Base-by-base conservation (phyloP, 2,329 filamentous ascomycete species). In the Ophiostoma ulmi region DNA sequence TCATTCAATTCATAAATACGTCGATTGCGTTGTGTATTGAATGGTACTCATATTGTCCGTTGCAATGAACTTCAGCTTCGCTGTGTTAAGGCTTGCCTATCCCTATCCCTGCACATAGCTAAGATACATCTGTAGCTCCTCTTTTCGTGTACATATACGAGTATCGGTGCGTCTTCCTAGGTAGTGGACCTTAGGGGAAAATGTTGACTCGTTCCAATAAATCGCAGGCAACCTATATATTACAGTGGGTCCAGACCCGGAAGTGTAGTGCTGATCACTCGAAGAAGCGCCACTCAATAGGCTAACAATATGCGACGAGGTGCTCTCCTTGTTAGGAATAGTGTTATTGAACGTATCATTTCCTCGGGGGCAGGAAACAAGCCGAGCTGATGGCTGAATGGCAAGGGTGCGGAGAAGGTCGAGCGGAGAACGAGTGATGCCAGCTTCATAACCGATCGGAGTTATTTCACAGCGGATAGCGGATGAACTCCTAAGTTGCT, bases 361-460 rank as follows among this genome's bases (percentile, higher is more conserved):
- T 48, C 5, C 44, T 20, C 44, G 22, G 52, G 22, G 52, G 52
- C 52, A 7, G 44, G 44, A 20, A 48, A n/a, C n/a, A 22, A 55
- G 52, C 52, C 20, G 22, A 58, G 52, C 52, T 26, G 31, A 26
- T 26, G n/a, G n/a, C 26, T 58, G n/a, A 10, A 58, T 58, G 22
- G 52, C 52, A 58, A 26, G 31, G 55, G 58, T 63, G 58, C 31
- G 58, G 58, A 63, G 58, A 63, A 63, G 26, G 31, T 35, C 58
- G 36, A 26, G 26, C 31, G 22, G 10, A 58, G 52, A 58, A 58
- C 52, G 10, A 26, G 52, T 26, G 7, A 58, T 22, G 52, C 10
- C 52, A 58, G 8, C 44, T n/a, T 48, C 44, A 48, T 20, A 48
- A 48, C 17, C 17, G 44, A 20, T 8, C 44, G 44, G 17, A n/a